These are phyloP conservation scores for Claviceps lovelessii DNA, from an alignment of 2,329 filamentous ascomycete genomes.

Conservation along the genomic window DNA sequence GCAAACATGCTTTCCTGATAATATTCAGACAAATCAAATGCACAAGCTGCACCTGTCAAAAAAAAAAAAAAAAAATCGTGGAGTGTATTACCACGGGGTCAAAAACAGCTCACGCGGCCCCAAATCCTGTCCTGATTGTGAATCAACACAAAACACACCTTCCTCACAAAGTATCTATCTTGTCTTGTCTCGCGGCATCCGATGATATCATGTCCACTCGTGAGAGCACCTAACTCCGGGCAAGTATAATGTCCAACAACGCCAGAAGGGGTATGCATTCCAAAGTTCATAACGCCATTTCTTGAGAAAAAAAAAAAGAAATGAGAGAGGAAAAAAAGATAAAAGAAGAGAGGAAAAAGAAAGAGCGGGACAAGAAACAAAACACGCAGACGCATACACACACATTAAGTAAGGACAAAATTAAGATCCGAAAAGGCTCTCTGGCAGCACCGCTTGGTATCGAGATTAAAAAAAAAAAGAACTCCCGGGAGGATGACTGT, in stretches of 20 bases:
- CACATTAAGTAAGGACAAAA: background rate
- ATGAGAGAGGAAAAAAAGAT: too few species aligned
- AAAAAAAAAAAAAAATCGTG: background rate
- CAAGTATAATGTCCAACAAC: background rate
- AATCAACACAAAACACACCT: background rate
- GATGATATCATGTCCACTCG: background rate
- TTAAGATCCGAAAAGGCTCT: background rate
- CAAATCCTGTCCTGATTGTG: background rate
- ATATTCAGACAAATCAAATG: background rate
- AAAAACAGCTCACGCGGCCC: background rate
- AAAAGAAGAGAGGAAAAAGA: too few species aligned
- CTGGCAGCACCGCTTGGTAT: background rate
- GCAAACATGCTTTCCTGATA: background rate
- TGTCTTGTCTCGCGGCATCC: background rate
- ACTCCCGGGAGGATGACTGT: background rate
- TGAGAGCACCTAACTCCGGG: background rate
- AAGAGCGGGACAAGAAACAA: too few species aligned
- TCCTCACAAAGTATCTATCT: background rate
- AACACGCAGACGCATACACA: background rate
- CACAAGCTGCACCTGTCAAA: background rate
- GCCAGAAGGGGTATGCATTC: too few species aligned
- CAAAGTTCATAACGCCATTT: background rate
- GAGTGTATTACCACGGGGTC: background rate
- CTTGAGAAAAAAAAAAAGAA: background rate
- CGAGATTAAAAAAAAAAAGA: background rate